phyloP scores from a whole-genome alignment of 2,329 filamentous ascomycete species.

The Fusarium robinianum region DNA sequence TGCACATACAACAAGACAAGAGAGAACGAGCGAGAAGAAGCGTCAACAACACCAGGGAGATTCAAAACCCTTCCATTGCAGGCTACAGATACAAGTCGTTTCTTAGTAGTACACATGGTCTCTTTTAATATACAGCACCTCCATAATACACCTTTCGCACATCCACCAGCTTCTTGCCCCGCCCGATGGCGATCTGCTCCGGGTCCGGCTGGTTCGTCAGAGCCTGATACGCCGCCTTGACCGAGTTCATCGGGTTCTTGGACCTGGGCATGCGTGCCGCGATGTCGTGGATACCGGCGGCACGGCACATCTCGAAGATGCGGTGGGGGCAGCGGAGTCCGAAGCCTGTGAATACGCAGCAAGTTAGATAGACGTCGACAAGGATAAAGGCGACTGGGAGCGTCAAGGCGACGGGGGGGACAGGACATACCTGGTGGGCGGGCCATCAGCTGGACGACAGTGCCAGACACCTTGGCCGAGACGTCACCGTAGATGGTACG shows the following conservation, averaged over 20 bases:
- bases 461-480: slow-evolving; percentile 83
- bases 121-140: slow-evolving; percentile 66
- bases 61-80: slow-evolving; percentile 27
- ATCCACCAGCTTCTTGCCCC: slow-evolving; percentile 95
- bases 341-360: slow-evolving; percentile 67
- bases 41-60: slow-evolving; percentile 15
- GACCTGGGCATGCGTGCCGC: slow-evolving; percentile 81
- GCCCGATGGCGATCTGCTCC: slow-evolving; percentile 83
- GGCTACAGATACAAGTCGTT: slow-evolving; percentile 33
- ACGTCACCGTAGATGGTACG: slow-evolving; percentile 89
- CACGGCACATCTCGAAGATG: slow-evolving; percentile 93
- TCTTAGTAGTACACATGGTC: slow-evolving; percentile 32
- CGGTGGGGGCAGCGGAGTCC: slow-evolving; percentile 88
- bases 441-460: slow-evolving; percentile 77
- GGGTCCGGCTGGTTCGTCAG: slow-evolving; percentile 83
- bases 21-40: slow-evolving; percentile 21
- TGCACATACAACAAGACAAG: slow-evolving; percentile 20
- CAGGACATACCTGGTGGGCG: slow-evolving; percentile 79
- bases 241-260: slow-evolving; percentile 96
- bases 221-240: slow-evolving; percentile 87
- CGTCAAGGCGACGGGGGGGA: slow-evolving; percentile 2
- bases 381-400: background rate
- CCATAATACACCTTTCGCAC: slow-evolving; percentile 97
- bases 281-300: slow-evolving; percentile 84
- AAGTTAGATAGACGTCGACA: background rate